A percentile compares a stretch with the other conserved stretches of the same genome.
These are phyloP conservation scores for Hyphopichia burtonii DNA, from an alignment of 1,139 yeast genomes.

Conservation along the genomic window DNA sequence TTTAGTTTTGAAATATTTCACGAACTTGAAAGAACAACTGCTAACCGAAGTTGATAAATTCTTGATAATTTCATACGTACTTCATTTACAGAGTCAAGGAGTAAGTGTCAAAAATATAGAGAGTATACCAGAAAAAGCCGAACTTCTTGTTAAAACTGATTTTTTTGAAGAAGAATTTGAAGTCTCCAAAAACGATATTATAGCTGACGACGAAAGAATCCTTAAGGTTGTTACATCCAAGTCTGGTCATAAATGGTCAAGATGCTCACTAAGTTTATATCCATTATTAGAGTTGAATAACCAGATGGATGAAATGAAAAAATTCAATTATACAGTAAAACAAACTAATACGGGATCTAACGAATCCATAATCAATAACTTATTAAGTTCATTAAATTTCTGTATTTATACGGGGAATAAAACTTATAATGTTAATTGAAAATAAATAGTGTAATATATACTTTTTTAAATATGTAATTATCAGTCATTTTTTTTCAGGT, in stretches of 20 bases:
- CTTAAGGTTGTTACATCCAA: constrained; percentile 21
- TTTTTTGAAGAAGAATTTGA: constrained; percentile 28
- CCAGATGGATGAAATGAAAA: constrained; percentile 32
- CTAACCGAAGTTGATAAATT: constrained; percentile 22
- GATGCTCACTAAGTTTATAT: constrained; percentile 35
- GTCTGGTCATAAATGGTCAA: constrained; percentile 37
- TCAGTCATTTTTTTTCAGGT: neutral
- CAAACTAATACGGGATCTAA: constrained; percentile 5
- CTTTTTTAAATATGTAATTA: neutral
- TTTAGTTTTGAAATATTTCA: constrained; percentile 15
- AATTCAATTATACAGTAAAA: constrained; percentile 26
- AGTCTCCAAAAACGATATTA: constrained; percentile 8
- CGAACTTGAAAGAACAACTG: neutral
- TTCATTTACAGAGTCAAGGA: constrained; percentile 9
- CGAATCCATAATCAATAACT: constrained; percentile 11
- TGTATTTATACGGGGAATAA: constrained; percentile 36
- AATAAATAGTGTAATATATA: neutral
- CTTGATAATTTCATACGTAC: constrained; percentile 21
- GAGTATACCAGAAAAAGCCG: constrained; percentile 16
- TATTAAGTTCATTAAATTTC: constrained; percentile 22
- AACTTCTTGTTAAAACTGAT: constrained; percentile 24
- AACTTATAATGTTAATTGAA: constrained; percentile 12
- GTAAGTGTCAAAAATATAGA: neutral
- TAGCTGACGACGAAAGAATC: constrained; percentile 8
- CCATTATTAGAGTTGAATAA: constrained; percentile 39